Evolutionary conservation across 2,329 filamentous ascomycete genomes (phyloP), one percentile per base, ranked within the genome.

Genomic region (Trichoderma sp.): DNA sequence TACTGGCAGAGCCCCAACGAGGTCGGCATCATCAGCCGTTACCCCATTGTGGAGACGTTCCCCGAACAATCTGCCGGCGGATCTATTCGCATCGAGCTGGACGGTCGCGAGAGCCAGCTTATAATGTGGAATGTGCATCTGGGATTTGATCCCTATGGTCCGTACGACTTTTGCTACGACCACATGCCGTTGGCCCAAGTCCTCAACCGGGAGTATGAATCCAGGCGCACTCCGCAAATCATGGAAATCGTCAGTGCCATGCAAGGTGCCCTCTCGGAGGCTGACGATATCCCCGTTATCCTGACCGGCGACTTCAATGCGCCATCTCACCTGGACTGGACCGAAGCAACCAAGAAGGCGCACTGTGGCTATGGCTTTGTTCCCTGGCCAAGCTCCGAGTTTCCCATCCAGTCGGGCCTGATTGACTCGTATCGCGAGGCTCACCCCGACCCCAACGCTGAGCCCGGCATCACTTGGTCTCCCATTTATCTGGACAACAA

Each of bases 261-360:
- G 76, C 63, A 74, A 43, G 68, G 64, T 6, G 74, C 78, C 4
- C 70, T 82, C 1, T 71, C 69, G 7, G 70, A 78, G 28, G 72
- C 78, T 0, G 75, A 79, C 28, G 72, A 74, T 0, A 70, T 77
- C 0, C 80, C 81, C 4, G 77, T 82, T 0, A 68, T 83, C 34
- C 66, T 83, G 1, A 73, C 78, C 0, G 81, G 81, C 24, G 81
- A 83, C 71, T 80, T 82, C 69, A 83, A 82, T 70, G 80, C 81
- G 1, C 81, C 81, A 0, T 83, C 81, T 21, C 81, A 83, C 56
- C 75, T 82, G 2, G 81, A 83, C 74, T 83, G 77, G 74, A 78
- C 76, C 4, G 76, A 80, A 5, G 75, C 72, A 5, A 72, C 75
- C 1, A 73, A 73, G 32, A 71, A 77, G 5, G 75, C 75, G 69